These are phyloP conservation scores for Mycena capillaripes DNA, from an alignment of 768 basidiomycete species.

Conservation along the genomic window DNA sequence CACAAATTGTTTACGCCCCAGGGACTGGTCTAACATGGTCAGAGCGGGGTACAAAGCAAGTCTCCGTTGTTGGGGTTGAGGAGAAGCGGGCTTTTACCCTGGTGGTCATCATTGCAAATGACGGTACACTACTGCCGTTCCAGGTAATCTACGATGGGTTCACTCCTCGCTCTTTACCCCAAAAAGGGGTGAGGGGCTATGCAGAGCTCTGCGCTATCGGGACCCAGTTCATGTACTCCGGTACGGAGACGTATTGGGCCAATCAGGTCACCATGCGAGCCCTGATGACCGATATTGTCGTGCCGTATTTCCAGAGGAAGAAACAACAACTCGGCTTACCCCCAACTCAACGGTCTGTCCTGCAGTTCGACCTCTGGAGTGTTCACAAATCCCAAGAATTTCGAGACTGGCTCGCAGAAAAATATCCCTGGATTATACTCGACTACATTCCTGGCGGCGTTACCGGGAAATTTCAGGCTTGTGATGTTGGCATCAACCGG, in stretches of 20 bases:
- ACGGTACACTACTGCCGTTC: no score
- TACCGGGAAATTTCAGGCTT: not conserved
- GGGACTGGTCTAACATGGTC: not conserved
- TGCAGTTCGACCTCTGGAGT: not conserved
- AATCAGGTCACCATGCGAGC: no score
- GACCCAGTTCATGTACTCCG: no score
- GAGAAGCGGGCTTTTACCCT: not conserved
- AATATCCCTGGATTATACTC: not conserved
- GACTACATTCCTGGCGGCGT: not conserved
- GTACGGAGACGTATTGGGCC: no score
- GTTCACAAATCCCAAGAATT: not conserved
- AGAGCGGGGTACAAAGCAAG: not conserved
- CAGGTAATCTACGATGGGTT: no score
- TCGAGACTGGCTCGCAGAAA: no score
- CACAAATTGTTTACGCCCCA: not conserved
- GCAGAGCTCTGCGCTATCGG: no score
- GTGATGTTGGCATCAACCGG: not conserved
- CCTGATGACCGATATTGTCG: not conserved
- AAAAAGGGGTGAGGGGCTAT: no score
- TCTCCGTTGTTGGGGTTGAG: not conserved
- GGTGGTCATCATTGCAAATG: no score
- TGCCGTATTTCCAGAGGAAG: not conserved
- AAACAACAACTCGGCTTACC: not conserved
- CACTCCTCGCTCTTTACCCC: no score
- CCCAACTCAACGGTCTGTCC: not conserved